Conservation (phyloP, 805 yeast species). For the Zygosaccharomyces lentus region DNA sequence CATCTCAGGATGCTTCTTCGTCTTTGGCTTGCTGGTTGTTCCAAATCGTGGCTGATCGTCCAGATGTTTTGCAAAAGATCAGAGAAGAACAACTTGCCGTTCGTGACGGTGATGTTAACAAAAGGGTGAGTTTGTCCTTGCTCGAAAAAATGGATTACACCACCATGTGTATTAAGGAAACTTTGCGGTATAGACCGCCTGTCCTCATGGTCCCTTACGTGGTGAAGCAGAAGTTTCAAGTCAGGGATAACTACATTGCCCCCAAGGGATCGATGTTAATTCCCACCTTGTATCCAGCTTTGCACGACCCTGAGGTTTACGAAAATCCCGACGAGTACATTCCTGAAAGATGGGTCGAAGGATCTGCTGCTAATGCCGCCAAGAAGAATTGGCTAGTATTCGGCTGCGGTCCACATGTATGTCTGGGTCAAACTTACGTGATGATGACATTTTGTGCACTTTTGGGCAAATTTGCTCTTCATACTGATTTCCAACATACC, state of each 20-base stretch:
- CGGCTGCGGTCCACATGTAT: conserved; percentile 95
- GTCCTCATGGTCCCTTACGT: conserved; percentile 97
- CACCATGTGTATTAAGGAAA: conserved; percentile 83
- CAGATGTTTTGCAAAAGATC: conserved; percentile 79
- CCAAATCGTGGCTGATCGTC: conserved; percentile 93
- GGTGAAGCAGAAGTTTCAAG: conserved; percentile 80
- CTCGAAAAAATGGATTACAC: conserved; percentile 88
- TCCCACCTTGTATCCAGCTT: conserved; percentile 91
- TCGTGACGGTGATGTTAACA: conserved; percentile 69
- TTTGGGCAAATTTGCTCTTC: conserved; percentile 85
- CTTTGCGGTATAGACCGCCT: conserved; percentile 94
- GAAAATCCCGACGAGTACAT: conserved; percentile 90
- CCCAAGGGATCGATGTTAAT: conserved; percentile 98
- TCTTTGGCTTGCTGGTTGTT: conserved; percentile 97
- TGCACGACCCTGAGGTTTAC: conserved; percentile 96
- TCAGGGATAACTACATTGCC: conserved; percentile 77
- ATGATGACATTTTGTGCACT: conserved; percentile 82
- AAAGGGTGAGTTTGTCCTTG: conserved; percentile 60
- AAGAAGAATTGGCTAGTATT: conserved; percentile 94
- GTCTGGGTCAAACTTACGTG: conserved; percentile 93
- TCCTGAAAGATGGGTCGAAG: conserved; percentile 93
- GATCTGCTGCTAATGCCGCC: conserved; percentile 67
- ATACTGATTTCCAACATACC: conserved; percentile 75
- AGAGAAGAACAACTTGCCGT: conserved; percentile 88
- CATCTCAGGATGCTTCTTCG: conserved; percentile 97